These are phyloP conservation scores for Nadsonia starkeyi-henricii DNA, from an alignment of 1,139 yeast species.

Conservation along the genomic window DNA sequence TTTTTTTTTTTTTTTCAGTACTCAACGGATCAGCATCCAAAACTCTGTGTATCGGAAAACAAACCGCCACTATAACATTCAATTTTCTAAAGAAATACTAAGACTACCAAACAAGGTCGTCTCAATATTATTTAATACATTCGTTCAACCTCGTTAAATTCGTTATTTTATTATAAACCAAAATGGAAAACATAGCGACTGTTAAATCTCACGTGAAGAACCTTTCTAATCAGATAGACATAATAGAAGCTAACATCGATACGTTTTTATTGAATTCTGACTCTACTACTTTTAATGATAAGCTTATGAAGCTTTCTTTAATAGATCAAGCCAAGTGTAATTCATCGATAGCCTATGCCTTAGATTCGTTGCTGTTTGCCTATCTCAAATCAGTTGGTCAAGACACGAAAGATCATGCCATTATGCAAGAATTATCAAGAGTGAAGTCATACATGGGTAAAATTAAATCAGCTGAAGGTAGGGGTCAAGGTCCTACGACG, in stretches of 20 bases:
- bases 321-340: slow-evolving; percentile 23
- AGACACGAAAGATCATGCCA: slow-evolving; percentile 43
- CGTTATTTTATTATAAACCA: background rate
- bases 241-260: background rate
- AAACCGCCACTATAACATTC: too few relatives aligned
- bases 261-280: background rate
- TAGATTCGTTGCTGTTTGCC: slow-evolving; percentile 34
- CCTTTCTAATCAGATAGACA: background rate
- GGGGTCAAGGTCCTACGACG: slow-evolving; percentile 2
- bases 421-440: slow-evolving; percentile 56
- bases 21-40: too few relatives aligned
- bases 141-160: too few relatives aligned
- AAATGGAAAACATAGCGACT: background rate
- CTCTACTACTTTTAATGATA: background rate
- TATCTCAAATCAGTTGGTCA: slow-evolving; percentile 49
- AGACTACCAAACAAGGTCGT: too few relatives aligned
- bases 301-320: background rate
- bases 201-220: background rate
- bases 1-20: too few relatives aligned
- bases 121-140: too few relatives aligned
- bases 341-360: slow-evolving; percentile 25
- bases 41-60: too few relatives aligned
- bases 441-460: slow-evolving; percentile 58
- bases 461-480: slow-evolving; percentile 32
- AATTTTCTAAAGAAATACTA: too few relatives aligned